These are phyloP conservation scores for Aspergillus baeticus DNA, from an alignment of 495 filamentous ascomycete genomes.

Conservation along the genomic window DNA sequence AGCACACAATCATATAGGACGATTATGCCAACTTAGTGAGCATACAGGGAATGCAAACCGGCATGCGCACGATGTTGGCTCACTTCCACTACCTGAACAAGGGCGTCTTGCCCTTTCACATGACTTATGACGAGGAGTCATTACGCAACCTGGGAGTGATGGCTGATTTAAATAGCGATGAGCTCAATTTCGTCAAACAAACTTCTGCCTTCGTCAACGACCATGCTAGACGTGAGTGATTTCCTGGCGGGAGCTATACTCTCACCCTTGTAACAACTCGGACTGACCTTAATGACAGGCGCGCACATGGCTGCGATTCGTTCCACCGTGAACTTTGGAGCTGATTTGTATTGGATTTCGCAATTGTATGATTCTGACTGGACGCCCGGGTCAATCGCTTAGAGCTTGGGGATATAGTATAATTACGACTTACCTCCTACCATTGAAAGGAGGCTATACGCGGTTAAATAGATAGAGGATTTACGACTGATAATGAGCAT, in stretches of 20 bases:
- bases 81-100: conserved; percentile 18
- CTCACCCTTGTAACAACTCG: neutral
- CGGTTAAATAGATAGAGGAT: conserved; percentile 3
- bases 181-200: conserved; percentile 9
- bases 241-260: neutral
- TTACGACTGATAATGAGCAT: conserved; percentile 2
- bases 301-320: conserved; percentile 7
- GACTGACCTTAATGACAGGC: neutral
- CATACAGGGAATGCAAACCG: conserved; percentile 12
- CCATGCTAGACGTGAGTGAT: neutral
- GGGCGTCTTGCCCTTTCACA: conserved; percentile 13
- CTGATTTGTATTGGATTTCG: conserved; percentile 13
- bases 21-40: conserved; percentile 11
- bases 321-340: neutral
- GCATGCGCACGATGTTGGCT: conserved; percentile 12
- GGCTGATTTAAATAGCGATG: conserved; percentile 2
- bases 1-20: neutral
- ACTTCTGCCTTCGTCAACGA: conserved; percentile 8
- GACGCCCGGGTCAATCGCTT: conserved; percentile 11
- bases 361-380: conserved; percentile 13
- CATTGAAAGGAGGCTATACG: neutral
- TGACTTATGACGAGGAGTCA: conserved; percentile 13
- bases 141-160: conserved; percentile 1
- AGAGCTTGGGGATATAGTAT: neutral
- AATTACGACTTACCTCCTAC: neutral